Evolutionary conservation across 2,329 filamentous ascomycete species (phyloP).

Genomic region (Leptographium radiaticola): DNA sequence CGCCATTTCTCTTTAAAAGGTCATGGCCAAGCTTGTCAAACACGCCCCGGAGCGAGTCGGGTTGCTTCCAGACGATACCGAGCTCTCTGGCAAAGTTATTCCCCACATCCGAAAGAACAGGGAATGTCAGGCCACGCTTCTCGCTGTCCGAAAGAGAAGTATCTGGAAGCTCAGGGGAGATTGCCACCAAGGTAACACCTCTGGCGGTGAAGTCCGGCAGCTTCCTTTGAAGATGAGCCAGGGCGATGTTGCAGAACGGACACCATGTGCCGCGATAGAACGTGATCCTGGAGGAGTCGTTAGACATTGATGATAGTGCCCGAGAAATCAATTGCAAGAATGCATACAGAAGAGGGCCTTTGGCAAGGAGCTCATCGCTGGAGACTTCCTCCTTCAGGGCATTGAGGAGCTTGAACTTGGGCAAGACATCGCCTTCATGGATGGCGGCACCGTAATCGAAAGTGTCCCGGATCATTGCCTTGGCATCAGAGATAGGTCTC

Average conservation of each 20-base stretch:
- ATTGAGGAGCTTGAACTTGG: constrained; percentile 21
- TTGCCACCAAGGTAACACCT: constrained; percentile 27
- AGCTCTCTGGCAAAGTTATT: constrained; percentile 22
- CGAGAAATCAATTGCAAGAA: neutral
- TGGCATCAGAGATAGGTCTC: neutral
- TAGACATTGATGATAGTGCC: neutral
- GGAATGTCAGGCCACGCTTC: constrained; percentile 26
- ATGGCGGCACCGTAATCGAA: constrained; percentile 17
- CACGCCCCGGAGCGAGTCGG: constrained; percentile 15
- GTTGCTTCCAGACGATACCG: constrained; percentile 22
- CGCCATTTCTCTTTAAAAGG: constrained; percentile 21
- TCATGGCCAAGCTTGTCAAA: constrained; percentile 19
- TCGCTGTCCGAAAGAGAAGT: constrained; percentile 22
- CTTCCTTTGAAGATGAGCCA: constrained; percentile 22
- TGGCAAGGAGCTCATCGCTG: constrained; percentile 17
- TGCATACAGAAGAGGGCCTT: constrained; percentile 19
- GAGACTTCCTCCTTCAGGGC: constrained; percentile 21
- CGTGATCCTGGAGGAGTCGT: constrained; percentile 16
- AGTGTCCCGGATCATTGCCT: neutral
- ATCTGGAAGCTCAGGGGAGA: constrained; percentile 28
- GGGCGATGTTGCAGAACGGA: constrained; percentile 29
- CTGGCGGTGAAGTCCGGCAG: constrained; percentile 21
- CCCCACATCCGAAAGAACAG: constrained; percentile 25
- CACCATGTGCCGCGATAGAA: constrained; percentile 35
- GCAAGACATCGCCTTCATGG: constrained; percentile 20